Evolutionary conservation across 129 eudicot species (phyloP), one percentile per base, ranked within the genome.

Genomic region (Pulicaria dysenterica): DNA sequence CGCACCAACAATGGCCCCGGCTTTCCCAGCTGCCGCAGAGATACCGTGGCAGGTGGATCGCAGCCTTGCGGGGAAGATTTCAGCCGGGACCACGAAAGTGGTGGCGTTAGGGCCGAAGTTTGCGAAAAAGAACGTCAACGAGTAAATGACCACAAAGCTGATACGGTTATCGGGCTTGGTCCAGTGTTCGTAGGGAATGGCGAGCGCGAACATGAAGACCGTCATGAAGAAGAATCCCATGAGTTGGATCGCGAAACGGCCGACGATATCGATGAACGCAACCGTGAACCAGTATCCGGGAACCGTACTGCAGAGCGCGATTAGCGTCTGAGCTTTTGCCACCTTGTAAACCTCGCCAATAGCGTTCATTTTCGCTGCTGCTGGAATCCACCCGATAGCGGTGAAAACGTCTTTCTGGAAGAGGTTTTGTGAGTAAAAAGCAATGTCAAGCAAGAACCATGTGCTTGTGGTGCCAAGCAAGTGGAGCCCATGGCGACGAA

Each of bases 281-380:
- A 88, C 91, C 0, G 95, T 89, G 40, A 89, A 89, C 95, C 95
- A 89, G 70, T 88, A 89, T 0, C 95, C 95, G 1, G 95, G 91
- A 12, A 88, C 88, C 2, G 95, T 85, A 41, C 91, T 76, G 64
- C 82, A 83, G 2, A 88, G 81, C 1, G 91, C 95, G 9, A 89
- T 81, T 3, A 89, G 71, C 7, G 95, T 85, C 74, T 89, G 95
- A 7, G 95, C 94, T 61, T 59, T 73, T 0, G 94, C 82, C 7
- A 88, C 68, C 7, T 19, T 43, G 69, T 8, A 88, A n/a, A 88
- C 85, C 70, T 88, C 94, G 5, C 78, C 51, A 0, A 69, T 34
- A 3, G 94, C 94, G 13, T 63, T 88, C 94, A 88, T 88, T 16
- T 47, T 68, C 14, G 72, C 58, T 0, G 94, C 90, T 0, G 60